phyloP scores from a whole-genome alignment of 2,329 filamentous ascomycete genomes.

The Penicillium thymicola region DNA sequence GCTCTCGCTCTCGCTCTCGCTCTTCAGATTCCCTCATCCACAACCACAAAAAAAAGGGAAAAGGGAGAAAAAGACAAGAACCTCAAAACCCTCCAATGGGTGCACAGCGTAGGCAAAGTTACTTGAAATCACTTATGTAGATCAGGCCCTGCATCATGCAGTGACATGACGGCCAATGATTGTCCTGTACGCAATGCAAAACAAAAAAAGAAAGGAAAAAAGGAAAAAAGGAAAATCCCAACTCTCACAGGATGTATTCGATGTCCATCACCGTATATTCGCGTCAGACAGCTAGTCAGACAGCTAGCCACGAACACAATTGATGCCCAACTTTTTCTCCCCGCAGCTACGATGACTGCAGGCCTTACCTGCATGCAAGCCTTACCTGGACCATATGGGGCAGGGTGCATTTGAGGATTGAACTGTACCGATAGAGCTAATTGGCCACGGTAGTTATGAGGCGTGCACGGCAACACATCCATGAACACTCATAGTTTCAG shows the following conservation, averaged over 20 bases:
- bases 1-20: background rate
- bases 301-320: slow-evolving; percentile 2
- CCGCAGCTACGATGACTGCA: background rate
- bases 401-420: slow-evolving; percentile 3
- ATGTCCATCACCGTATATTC: background rate
- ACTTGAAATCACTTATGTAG: background rate
- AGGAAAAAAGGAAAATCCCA: background rate
- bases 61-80: background rate
- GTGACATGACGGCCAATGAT: background rate
- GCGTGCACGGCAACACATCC: background rate
- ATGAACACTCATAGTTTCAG: background rate
- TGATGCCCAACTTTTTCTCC: slow-evolving; percentile 8
- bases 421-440: background rate
- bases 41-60: slow-evolving; percentile 1
- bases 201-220: background rate
- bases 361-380: slow-evolving; percentile 6
- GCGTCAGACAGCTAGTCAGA: background rate
- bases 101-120: background rate
- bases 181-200: background rate
- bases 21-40: background rate
- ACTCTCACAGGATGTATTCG: background rate
- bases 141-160: background rate
- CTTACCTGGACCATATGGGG: slow-evolving; percentile 1
- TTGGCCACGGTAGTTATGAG: background rate
- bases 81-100: background rate